These are phyloP conservation scores for Dothideomycetes sp. DNA, from an alignment of 2,329 filamentous ascomycete genomes.

Conservation along the genomic window DNA sequence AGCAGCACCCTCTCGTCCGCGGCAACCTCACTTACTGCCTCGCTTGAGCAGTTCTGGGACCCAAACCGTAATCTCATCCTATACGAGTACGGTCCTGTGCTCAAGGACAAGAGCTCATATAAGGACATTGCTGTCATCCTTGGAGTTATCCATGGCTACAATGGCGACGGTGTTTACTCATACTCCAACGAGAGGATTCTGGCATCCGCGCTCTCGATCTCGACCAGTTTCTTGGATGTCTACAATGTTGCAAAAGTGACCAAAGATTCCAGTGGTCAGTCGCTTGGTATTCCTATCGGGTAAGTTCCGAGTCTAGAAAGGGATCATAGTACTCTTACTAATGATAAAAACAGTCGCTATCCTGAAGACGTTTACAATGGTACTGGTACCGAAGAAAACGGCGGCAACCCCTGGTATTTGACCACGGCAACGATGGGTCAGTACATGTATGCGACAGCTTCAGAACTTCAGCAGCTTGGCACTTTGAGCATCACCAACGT, in stretches of 20 bases:
- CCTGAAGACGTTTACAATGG: slow-evolving; percentile 30
- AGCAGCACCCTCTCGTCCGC: slow-evolving; percentile 21
- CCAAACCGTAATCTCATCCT: slow-evolving; percentile 22
- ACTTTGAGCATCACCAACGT: slow-evolving; percentile 21
- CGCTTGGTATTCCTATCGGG: slow-evolving; percentile 27
- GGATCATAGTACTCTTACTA: too few species aligned
- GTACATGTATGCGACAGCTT: slow-evolving; percentile 22
- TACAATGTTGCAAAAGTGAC: slow-evolving; percentile 24
- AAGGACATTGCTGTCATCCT: slow-evolving; percentile 27
- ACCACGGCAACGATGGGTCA: slow-evolving; percentile 27
- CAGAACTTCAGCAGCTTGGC: slow-evolving; percentile 17
- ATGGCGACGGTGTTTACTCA: slow-evolving; percentile 24
- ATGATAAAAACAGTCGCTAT: slow-evolving; percentile 20
- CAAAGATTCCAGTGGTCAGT: slow-evolving; percentile 18
- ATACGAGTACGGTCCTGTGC: slow-evolving; percentile 27
- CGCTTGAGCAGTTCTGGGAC: slow-evolving; percentile 26
- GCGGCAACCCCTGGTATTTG: slow-evolving; percentile 29
- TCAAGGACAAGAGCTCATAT: slow-evolving; percentile 25
- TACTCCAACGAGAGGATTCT: slow-evolving; percentile 27
- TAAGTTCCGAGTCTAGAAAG: slow-evolving; percentile 11
- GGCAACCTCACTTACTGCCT: slow-evolving; percentile 20
- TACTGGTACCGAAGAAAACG: slow-evolving; percentile 21
- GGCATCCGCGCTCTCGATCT: slow-evolving; percentile 22
- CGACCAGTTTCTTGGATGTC: slow-evolving; percentile 23
- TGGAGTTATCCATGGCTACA: slow-evolving; percentile 26